Conservation (phyloP, 2,329 filamentous ascomycete species). For the Pseudogymnoascus destructans region DNA sequence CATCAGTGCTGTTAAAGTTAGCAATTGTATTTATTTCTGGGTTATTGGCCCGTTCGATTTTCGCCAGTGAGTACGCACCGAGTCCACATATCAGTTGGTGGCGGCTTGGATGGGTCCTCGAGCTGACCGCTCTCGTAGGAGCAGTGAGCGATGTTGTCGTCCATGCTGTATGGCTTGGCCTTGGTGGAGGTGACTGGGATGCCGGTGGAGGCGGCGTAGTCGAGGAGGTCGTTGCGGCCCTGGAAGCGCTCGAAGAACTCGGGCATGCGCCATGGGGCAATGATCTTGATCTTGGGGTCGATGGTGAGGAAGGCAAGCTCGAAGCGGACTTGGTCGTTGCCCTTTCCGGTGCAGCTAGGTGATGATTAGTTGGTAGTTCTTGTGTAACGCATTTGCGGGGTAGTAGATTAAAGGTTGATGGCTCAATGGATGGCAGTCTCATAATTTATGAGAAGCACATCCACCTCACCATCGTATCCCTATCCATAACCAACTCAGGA, state of each 20-base stretch:
- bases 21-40: constrained; percentile 14
- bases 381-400: neutral
- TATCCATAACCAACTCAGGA: neutral
- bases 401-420: neutral
- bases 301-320: constrained; percentile 49
- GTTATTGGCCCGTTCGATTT: constrained; percentile 10
- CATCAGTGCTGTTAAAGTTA: constrained; percentile 33
- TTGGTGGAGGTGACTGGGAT: constrained; percentile 64
- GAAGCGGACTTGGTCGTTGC: constrained; percentile 53
- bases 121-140: constrained; percentile 68
- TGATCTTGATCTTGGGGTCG: constrained; percentile 54
- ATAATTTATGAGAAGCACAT: neutral
- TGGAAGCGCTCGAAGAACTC: constrained; percentile 58
- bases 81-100: constrained; percentile 72
- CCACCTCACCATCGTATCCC: neutral
- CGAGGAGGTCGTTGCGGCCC: constrained; percentile 58
- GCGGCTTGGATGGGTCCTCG: constrained; percentile 49
- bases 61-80: constrained; percentile 15
- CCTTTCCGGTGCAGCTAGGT: constrained; percentile 46
- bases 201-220: constrained; percentile 52
- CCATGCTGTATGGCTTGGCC: constrained; percentile 55
- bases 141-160: constrained; percentile 64
- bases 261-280: constrained; percentile 62
- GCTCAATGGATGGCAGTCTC: constrained; percentile 1
- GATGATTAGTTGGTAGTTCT: constrained; percentile 26